Conservation (phyloP, 768 basidiomycete genomes). For the Erythrobasidium yunnanense region DNA sequence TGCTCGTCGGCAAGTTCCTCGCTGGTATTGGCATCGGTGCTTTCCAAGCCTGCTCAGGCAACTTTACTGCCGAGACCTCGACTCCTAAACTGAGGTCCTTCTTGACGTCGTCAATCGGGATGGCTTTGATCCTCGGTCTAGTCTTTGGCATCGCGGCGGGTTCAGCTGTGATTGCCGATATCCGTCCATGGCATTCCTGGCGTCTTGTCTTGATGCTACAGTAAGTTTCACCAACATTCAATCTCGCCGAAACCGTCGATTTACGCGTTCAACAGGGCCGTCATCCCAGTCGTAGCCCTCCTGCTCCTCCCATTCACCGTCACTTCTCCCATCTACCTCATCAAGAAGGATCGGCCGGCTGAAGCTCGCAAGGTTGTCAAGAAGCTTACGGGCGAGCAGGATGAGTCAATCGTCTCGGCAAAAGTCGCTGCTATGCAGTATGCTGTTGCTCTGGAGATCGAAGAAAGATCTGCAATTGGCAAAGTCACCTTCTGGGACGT, state of each 20-base stretch:
- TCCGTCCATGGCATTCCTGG: neutral
- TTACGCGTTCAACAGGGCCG: neutral
- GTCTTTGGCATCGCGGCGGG: neutral
- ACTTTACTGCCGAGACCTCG: neutral
- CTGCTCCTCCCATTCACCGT: neutral
- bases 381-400: neutral
- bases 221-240: too few relatives aligned
- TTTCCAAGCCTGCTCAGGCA: neutral
- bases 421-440: neutral
- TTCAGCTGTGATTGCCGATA: neutral
- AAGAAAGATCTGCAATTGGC: neutral
- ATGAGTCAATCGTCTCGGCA: neutral
- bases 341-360: neutral
- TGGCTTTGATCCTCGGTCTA: constrained; percentile 3
- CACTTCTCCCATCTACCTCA: neutral
- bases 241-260: neutral
- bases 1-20: neutral
- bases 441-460: neutral
- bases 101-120: neutral
- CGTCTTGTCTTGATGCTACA: neutral
- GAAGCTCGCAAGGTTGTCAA: neutral
- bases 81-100: neutral
- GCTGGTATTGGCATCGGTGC: neutral
- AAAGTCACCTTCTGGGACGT: neutral
- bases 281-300: neutral